phyloP scores from a whole-genome alignment of 2,329 filamentous ascomycete genomes.

The Xylaria sp. region DNA sequence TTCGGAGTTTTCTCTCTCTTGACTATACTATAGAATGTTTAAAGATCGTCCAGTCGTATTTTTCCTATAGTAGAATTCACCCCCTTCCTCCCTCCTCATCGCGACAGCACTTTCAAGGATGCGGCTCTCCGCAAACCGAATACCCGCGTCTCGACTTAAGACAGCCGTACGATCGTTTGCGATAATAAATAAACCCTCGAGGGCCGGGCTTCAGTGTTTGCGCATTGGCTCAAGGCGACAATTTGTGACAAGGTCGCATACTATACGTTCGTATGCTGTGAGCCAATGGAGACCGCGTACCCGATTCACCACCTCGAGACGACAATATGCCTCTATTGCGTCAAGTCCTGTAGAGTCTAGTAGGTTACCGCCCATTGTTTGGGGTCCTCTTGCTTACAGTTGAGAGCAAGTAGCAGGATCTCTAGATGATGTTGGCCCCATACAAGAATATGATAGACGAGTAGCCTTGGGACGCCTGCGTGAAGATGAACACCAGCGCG shows the following conservation, averaged over 20 bases:
- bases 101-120: slow-evolving; percentile 28
- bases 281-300: slow-evolving; percentile 6
- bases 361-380: slow-evolving; percentile 21
- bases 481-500: slow-evolving; percentile 91
- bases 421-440: slow-evolving; percentile 64
- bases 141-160: slow-evolving; percentile 28
- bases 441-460: slow-evolving; percentile 85
- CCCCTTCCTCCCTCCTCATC: neutral
- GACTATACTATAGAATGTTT: slow-evolving; percentile 18
- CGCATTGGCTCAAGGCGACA: slow-evolving; percentile 28
- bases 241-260: slow-evolving; percentile 21
- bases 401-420: slow-evolving; percentile 22
- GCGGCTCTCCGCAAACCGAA: slow-evolving; percentile 32
- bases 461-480: slow-evolving; percentile 75
- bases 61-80: neutral
- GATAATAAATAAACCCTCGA: slow-evolving; percentile 19
- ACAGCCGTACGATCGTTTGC: slow-evolving; percentile 27
- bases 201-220: slow-evolving; percentile 27
- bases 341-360: slow-evolving; percentile 28
- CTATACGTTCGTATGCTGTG: neutral
- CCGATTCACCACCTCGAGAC: slow-evolving; percentile 16
- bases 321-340: slow-evolving; percentile 31
- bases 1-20: neutral
- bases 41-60: neutral
- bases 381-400: slow-evolving; percentile 5